phyloP scores from a whole-genome alignment of 2,329 filamentous ascomycete species.

The Lasiodiplodia theobromae region DNA sequence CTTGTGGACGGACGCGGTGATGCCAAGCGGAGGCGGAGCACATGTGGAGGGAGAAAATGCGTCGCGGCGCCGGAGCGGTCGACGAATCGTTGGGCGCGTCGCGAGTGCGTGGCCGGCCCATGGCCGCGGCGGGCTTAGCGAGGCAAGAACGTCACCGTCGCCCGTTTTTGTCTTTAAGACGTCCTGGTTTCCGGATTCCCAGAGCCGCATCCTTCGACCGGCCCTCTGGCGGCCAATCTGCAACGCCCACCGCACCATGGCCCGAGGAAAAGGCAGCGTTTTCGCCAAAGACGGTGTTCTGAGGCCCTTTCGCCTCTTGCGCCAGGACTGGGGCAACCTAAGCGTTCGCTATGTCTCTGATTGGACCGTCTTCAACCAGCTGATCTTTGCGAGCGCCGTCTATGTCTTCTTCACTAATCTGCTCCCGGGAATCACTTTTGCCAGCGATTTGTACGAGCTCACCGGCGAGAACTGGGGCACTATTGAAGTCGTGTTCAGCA shows the following conservation, averaged over 20 bases:
- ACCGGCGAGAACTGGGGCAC: conserved; percentile 71
- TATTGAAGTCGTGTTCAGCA: conserved; percentile 72
- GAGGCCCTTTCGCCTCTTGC: conserved; percentile 43
- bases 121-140: not conserved
- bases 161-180: not conserved
- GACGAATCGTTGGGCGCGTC: not conserved
- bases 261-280: conserved; percentile 4
- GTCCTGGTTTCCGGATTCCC: not conserved
- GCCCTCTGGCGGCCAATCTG: not conserved
- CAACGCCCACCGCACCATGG: conserved; percentile 12
- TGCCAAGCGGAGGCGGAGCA: not conserved
- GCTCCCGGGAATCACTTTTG: conserved; percentile 71
- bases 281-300: conserved; percentile 38
- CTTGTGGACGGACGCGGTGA: not conserved
- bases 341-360: conserved; percentile 41
- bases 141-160: conserved; percentile 11
- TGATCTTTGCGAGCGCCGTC: conserved; percentile 68
- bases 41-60: not conserved
- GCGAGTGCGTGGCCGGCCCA: not conserved
- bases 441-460: conserved; percentile 67
- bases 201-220: conserved; percentile 6
- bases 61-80: not conserved
- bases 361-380: conserved; percentile 65
- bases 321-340: conserved; percentile 41
- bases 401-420: conserved; percentile 74